Conservation (phyloP, 2,329 filamentous ascomycete species). For the Aureobasidium sp. region DNA sequence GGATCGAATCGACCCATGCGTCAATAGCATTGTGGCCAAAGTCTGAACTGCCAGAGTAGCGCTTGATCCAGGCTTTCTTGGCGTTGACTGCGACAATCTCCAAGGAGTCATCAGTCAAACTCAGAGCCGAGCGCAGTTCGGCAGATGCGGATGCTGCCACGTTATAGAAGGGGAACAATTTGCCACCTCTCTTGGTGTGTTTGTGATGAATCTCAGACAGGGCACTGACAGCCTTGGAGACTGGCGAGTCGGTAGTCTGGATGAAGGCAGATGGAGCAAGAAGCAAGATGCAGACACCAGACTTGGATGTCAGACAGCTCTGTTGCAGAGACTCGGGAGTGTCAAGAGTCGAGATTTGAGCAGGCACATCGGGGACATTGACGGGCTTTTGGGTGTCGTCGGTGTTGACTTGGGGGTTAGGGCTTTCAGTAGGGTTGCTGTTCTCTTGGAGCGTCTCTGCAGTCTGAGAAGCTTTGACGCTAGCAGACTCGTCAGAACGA, state of each 20-base stretch:
- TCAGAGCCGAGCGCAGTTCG: conserved; percentile 55
- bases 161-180: conserved; percentile 77
- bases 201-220: conserved; percentile 72
- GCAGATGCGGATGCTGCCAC: conserved; percentile 51
- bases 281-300: conserved; percentile 75
- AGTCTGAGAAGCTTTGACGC: conserved; percentile 42
- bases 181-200: conserved; percentile 57
- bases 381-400: conserved; percentile 42
- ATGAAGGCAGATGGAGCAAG: conserved; percentile 46
- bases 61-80: conserved; percentile 79
- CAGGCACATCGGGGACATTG: conserved; percentile 47
- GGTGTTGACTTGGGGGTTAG: conserved; percentile 42
- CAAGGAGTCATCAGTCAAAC: conserved; percentile 50
- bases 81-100: conserved; percentile 78
- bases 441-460: conserved; percentile 44
- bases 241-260: conserved; percentile 37
- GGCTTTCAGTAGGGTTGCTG: conserved; percentile 47
- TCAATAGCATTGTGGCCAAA: conserved; percentile 54
- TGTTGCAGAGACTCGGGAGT: conserved; percentile 58
- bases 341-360: conserved; percentile 59
- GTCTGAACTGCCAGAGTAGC: conserved; percentile 56
- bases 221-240: conserved; percentile 44
- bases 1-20: conserved; percentile 83
- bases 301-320: conserved; percentile 67
- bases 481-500: conserved; percentile 42